These are phyloP conservation scores for Mycothermus thermophilus DNA, from an alignment of 495 filamentous ascomycete genomes.

Conservation along the genomic window DNA sequence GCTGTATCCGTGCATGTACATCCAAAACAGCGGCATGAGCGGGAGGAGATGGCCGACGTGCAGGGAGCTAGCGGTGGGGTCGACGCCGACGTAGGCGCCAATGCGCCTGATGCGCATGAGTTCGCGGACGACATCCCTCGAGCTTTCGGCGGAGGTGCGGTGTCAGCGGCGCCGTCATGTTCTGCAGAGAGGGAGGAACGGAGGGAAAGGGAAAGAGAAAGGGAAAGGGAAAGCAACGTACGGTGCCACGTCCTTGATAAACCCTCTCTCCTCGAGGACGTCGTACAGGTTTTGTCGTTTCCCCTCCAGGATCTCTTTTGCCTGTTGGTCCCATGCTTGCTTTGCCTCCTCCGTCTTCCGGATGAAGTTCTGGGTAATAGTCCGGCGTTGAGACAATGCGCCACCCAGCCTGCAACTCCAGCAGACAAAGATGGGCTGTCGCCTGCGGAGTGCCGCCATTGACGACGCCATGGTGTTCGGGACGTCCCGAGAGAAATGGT, in stretches of 20 bases:
- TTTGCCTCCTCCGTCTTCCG: slow-evolving; percentile 41
- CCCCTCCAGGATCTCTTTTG: slow-evolving; percentile 45
- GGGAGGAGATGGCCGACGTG: slow-evolving; percentile 90
- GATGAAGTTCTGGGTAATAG: neutral
- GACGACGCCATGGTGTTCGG: slow-evolving; percentile 12
- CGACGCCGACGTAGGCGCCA: slow-evolving; percentile 78
- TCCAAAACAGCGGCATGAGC: slow-evolving; percentile 88
- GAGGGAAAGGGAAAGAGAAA: neutral
- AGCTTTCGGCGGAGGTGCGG: too few species aligned
- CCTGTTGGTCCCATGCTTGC: slow-evolving; percentile 41
- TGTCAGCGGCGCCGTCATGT: too few species aligned
- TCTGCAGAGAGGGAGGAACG: neutral
- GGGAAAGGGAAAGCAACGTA: slow-evolving; percentile 24
- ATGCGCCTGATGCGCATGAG: slow-evolving; percentile 56
- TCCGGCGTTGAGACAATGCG: slow-evolving; percentile 5
- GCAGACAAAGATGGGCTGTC: slow-evolving; percentile 10
- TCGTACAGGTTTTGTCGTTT: slow-evolving; percentile 48
- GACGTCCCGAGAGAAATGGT: too few species aligned
- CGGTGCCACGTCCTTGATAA: slow-evolving; percentile 72
- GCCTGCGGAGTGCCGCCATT: slow-evolving; percentile 5
- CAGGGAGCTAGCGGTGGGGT: slow-evolving; percentile 81
- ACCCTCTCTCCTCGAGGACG: slow-evolving; percentile 65
- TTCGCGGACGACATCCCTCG: slow-evolving; percentile 49
- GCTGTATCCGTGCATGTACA: slow-evolving; percentile 70
- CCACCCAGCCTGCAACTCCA: too few species aligned